Evolutionary conservation across 2,329 filamentous ascomycete species (phyloP), one percentile per base, ranked within the genome.

Genomic region (Cercospora beticola): DNA sequence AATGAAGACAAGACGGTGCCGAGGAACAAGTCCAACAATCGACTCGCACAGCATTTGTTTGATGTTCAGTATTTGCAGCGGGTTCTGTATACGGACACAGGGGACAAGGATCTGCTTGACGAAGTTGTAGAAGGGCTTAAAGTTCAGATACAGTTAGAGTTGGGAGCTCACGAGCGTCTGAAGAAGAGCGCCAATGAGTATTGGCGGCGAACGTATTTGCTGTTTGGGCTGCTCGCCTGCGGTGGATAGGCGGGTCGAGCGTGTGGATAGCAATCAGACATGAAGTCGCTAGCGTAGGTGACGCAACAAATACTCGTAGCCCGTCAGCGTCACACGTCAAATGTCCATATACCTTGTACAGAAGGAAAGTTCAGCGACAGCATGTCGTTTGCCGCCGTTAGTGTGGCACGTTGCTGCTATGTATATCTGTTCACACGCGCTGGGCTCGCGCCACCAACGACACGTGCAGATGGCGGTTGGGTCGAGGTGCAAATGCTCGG

Each of bases 131-230:
- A 87, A 43, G 83, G 82, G 0, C 65, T 86, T 3, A 75, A 76
- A 26, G 72, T 77, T 30, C 84, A 83, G 2, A 74, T 90, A 6
- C 85, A 85, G 0, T 77, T 85, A 4, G 83, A 85, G 30, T 79
- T 83, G 10, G 81, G 79, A 5, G 82, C 81, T 16, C 79, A 84
- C 56, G 87, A 87, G 70, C 79, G 82, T 54, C 79, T 96, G 43
- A 79, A 77, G 72, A 91, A 90, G 79, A 82, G 85, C 16, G 87
- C 92, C 5, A 83, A 85, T 57, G 92, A 94, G 62, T 96, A 95
- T 79, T 95, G 92, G 88, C 92, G 90, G 82, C 88, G 91, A 75
- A 95, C 92, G 10, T 90, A 87, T 78, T 80, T 97, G 71, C 79
- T 97, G 28, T 97, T 97, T 81, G 93, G 91, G 2, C 81, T 97